Conservation (phyloP, 306 rosid species). For the Alnus rubra region DNA sequence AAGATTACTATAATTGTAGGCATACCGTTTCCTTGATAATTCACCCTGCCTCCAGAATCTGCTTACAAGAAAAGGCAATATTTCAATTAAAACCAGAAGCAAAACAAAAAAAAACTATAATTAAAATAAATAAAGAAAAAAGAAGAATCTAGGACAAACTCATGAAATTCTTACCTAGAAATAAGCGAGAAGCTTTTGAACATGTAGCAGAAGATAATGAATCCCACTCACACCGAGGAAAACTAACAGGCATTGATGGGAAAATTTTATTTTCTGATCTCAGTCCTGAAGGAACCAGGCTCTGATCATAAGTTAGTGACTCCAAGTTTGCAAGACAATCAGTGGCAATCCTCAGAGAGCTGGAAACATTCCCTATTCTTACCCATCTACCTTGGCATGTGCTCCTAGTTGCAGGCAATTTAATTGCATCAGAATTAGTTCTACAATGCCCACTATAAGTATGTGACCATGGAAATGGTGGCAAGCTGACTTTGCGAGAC, state of each 20-base stretch:
- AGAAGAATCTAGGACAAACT: background rate
- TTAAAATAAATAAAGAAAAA: background rate
- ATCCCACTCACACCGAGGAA: slow-evolving; percentile 44
- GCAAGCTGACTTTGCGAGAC: slow-evolving; percentile 71
- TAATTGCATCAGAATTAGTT: slow-evolving; percentile 68
- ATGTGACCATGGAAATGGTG: slow-evolving; percentile 90
- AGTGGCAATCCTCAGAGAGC: slow-evolving; percentile 35
- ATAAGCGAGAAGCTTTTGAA: slow-evolving; percentile 49
- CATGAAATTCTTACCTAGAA: slow-evolving; percentile 47
- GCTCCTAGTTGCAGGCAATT: slow-evolving; percentile 63
- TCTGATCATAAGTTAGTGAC: slow-evolving; percentile 66
- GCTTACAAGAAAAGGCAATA: slow-evolving; percentile 40
- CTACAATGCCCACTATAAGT: slow-evolving; percentile 71
- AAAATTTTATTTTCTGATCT: slow-evolving; percentile 42
- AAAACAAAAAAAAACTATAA: background rate
- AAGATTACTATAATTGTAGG: slow-evolving; percentile 22
- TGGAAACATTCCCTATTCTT: slow-evolving; percentile 50
- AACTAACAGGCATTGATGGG: slow-evolving; percentile 39
- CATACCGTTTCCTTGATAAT: slow-evolving; percentile 32
- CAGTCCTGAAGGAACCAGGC: slow-evolving; percentile 70
- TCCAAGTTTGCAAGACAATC: slow-evolving; percentile 64
- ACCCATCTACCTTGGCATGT: slow-evolving; percentile 89
- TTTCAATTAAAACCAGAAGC: slow-evolving; percentile 19
- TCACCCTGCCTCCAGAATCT: slow-evolving; percentile 55
- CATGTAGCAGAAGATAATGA: slow-evolving; percentile 45